Conservation (phyloP, 352 stramenopile genomes). For the Peronospora farinosa region DNA sequence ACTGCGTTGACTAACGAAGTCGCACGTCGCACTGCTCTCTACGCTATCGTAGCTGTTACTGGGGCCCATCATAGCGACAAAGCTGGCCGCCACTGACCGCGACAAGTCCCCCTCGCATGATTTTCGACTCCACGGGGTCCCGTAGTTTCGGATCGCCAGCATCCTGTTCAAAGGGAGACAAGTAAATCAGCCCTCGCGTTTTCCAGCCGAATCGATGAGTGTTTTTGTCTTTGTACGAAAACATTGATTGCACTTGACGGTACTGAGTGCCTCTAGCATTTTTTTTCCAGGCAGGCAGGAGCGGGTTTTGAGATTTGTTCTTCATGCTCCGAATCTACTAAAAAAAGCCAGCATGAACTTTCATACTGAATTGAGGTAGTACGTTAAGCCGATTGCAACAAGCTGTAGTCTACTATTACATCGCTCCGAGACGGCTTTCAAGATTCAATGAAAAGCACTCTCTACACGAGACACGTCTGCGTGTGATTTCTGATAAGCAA, state of each 20-base stretch:
- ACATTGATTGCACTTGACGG: conserved; percentile 12
- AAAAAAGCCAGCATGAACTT: conserved; percentile 2
- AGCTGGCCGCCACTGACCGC: conserved; percentile 12
- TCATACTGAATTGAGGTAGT: no score
- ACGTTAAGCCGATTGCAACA: no score
- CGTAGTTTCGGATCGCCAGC: conserved; percentile 4
- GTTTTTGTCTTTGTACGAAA: conserved; percentile 6
- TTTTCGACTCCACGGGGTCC: conserved; percentile 7
- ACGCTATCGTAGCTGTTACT: conserved; percentile 26
- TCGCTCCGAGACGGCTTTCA: no score
- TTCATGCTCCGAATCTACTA: conserved; percentile 22
- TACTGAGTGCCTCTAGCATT: conserved; percentile 1
- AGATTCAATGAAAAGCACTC: no score
- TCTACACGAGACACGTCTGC: no score
- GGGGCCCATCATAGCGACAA: conserved; percentile 20
- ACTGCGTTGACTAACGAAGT: conserved; percentile 16
- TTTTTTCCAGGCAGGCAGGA: conserved; percentile 6
- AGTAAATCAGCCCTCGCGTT: no score
- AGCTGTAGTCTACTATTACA: no score
- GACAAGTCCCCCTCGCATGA: conserved; percentile 10
- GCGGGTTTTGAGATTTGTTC: conserved; percentile 22
- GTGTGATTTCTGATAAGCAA: no score
- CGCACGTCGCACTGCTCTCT: conserved; percentile 20
- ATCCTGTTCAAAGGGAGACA: conserved; percentile 3
- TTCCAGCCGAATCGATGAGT: not conserved